These are phyloP conservation scores for Microdochium paspali DNA, from an alignment of 2,329 filamentous ascomycete genomes.

Conservation along the genomic window DNA sequence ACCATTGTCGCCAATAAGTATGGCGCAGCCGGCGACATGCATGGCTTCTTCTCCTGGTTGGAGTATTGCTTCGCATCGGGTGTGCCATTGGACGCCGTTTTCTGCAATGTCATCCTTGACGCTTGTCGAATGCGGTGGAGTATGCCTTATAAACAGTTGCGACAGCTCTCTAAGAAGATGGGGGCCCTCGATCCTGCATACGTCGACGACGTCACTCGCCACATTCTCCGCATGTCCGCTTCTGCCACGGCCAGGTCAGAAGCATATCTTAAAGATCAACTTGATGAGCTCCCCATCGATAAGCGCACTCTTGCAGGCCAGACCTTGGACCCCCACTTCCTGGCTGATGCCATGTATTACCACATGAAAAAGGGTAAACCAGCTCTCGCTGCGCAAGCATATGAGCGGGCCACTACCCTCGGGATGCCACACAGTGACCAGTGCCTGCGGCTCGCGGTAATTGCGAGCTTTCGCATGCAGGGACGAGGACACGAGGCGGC, in stretches of 20 bases:
- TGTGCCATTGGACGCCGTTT: conserved; percentile 23
- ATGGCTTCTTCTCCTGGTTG: conserved; percentile 30
- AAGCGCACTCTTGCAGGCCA: conserved; percentile 13
- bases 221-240: conserved; percentile 25
- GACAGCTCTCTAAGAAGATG: conserved; percentile 22
- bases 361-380: conserved; percentile 22
- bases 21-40: conserved; percentile 25
- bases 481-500: conserved; percentile 19
- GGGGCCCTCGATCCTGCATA: conserved; percentile 18
- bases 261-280: not conserved
- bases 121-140: conserved; percentile 27
- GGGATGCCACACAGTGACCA: conserved; percentile 26
- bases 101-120: conserved; percentile 28
- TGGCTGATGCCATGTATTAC: conserved; percentile 30
- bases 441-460: conserved; percentile 37
- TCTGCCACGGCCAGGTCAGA: conserved; percentile 8
- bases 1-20: conserved; percentile 33
- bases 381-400: conserved; percentile 24
- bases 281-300: conserved; percentile 6
- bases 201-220: conserved; percentile 27
- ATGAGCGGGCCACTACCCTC: conserved; percentile 22
- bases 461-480: conserved; percentile 23
- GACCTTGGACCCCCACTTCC: conserved; percentile 17
- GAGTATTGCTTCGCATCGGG: conserved; percentile 24
- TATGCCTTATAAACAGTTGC: conserved; percentile 23